Conservation (phyloP, 169 alveolate genomes). For the Eimeria falciformis region DNA sequence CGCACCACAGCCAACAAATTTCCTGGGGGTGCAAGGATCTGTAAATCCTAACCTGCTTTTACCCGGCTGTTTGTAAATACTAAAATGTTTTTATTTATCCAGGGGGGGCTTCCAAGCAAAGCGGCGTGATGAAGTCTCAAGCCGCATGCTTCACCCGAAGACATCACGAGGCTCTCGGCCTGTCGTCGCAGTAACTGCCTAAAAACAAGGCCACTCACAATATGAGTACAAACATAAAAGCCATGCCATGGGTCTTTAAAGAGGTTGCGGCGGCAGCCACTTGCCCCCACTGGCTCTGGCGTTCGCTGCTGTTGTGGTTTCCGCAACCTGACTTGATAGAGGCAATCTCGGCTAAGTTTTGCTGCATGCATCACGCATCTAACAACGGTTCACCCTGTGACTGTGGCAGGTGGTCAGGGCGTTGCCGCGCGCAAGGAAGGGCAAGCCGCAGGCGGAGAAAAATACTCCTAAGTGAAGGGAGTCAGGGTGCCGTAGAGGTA, state of each 20-base stretch:
- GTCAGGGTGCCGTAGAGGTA: not conserved
- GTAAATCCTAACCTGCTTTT: no score
- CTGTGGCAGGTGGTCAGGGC: not conserved
- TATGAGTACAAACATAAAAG: no score
- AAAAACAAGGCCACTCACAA: no score
- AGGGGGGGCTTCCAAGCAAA: no score
- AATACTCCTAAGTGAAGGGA: not conserved
- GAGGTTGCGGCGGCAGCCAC: not conserved
- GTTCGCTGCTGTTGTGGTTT: slow-evolving; percentile 62
- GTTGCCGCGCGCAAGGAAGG: not conserved
- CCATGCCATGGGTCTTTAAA: not conserved
- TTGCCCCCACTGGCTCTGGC: slow-evolving; percentile 66
- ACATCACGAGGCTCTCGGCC: no score
- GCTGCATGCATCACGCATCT: slow-evolving; percentile 34
- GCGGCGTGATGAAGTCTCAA: no score
- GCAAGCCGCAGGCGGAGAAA: not conserved
- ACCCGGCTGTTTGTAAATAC: no score
- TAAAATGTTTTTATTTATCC: no score
- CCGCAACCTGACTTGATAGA: slow-evolving; percentile 51
- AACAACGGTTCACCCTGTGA: not conserved
- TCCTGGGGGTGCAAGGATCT: no score
- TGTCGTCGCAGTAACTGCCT: no score
- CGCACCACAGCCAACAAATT: no score
- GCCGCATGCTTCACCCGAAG: no score
- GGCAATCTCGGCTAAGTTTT: slow-evolving; percentile 1